These are phyloP conservation scores for Umbelopsis sp. DNA, from an alignment of 371 early-diverging fungal species.

Conservation along the genomic window DNA sequence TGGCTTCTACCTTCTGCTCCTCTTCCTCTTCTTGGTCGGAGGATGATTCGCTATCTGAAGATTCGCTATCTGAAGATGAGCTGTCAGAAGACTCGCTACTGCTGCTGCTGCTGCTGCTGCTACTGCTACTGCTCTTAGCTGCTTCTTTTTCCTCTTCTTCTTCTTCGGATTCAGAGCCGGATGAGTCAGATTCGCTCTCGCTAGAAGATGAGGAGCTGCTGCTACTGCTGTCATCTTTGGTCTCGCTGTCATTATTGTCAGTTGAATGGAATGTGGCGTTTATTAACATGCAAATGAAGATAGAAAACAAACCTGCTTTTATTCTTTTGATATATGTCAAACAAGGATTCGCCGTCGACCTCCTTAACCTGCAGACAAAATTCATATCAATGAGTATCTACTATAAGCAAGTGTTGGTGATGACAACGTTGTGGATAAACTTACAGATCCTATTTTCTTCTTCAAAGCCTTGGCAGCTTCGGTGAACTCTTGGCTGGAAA, in stretches of 20 bases:
- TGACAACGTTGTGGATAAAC: neutral
- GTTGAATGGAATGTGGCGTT: neutral
- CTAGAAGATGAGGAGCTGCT: constrained; percentile 11
- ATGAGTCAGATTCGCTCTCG: constrained; percentile 13
- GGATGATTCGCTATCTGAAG: constrained; percentile 26
- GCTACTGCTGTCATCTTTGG: neutral
- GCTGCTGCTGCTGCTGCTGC: constrained; percentile 23
- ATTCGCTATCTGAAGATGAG: constrained; percentile 8
- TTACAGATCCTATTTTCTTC: constrained; percentile 30
- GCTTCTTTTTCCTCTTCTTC: constrained; percentile 18
- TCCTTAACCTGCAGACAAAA: neutral
- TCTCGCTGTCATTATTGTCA: neutral
- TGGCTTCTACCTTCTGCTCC: constrained; percentile 14
- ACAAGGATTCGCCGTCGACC: neutral
- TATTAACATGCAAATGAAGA: constrained; percentile 10
- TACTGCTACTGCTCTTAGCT: constrained; percentile 16
- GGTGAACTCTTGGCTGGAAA: constrained; percentile 27
- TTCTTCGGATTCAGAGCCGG: constrained; percentile 24
- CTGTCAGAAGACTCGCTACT: constrained; percentile 5
- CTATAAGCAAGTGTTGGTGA: too few relatives aligned
- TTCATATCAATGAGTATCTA: neutral
- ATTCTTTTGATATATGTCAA: neutral
- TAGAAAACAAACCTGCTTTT: constrained; percentile 4
- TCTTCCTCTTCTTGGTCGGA: constrained; percentile 29
- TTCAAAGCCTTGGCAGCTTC: constrained; percentile 35